Base-by-base conservation (phyloP, 2,329 filamentous ascomycete species). In the Camillea tinctor region DNA sequence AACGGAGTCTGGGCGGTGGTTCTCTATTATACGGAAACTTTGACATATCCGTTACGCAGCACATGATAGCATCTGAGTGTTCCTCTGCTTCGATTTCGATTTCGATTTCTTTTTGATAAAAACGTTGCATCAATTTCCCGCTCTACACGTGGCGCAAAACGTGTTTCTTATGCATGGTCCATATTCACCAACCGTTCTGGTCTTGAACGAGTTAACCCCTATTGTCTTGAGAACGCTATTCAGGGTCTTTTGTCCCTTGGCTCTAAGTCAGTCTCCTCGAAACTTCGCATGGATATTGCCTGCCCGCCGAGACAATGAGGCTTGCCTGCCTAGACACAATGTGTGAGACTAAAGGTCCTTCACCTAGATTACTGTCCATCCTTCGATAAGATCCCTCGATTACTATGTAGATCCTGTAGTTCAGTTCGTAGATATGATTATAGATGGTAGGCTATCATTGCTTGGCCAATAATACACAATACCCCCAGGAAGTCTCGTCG, bases 321-420 rank as follows among this genome's bases (percentile, higher is more conserved):
- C 21, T 50, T 50, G 49, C 49, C 49, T 50, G 49, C 49, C 49
- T 13, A 50, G 49, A 50, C 11, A 9, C 22, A 13, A 50, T 13
- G 11, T 8, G 49, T 50, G 19, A 50, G 49, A 50, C 19, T 21
- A 22, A 3, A 53, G 51, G 23, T 9, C 51, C 13, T 53, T 53
- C 26, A 23, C 22, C n/a, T 20, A 26, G 22, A 53, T 53, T 53
- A 50, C 51, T 53, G n/a, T 36, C 22, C 19, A 53, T 53, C 51
- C 51, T 53, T 30, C 22, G 17, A 30, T 23, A 36, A 23, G 51
- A 30, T 53, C 51, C 51, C 51, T 53, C 22, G 51, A 53, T 53
- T 53, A 53, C 51, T 53, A 53, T 53, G 26, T n/a, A 53, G 23
- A 53, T 30, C 22, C 51, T 30, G 22, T 30, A 26, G 13, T 53